Base-by-base conservation (phyloP, 169 alveolate genomes). In the Eimeria sp. region DNA sequence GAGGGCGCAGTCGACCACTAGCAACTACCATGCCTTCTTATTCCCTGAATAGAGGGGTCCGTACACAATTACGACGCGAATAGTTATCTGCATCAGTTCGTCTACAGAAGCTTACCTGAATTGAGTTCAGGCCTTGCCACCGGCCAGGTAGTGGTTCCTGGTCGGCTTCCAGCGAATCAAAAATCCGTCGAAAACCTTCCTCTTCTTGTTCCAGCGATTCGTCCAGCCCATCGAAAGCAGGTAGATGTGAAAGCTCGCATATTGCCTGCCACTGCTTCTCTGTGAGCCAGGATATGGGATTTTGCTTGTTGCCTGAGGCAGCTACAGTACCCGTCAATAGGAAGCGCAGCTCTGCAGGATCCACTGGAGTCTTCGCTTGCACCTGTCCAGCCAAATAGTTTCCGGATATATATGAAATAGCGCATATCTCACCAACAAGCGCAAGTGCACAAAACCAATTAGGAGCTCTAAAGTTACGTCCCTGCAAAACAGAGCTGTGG, bases 311-410 rank as follows among this genome's bases (percentile, higher is more conserved):
- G 22, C 97, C 98, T 88, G 98, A 97, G 47, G 98, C 97, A 76
- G 98, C 99, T 70, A 99, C 99, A 14, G 98, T 96, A 4, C 99
- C 99, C 30, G 99, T 98, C 89, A 98, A 97, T 82, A 98, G 98
- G 92, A 98, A 98, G 87, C 99, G 98, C 98, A 99, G 98, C 97
- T 98, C 99, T 4, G 97, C 97, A 73, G 96, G 98, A 92, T 99
- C 99, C 27, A 88, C 94, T 5, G 96, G 96, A 30, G 82, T 61
- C 47, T 83, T 82, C 10, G 92, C 89, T 76, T 86, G 97, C 72
- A 88, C 80, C 95, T 86, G 95, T 86, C n/a, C 78, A 87, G 47
- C 67, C 76, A 54, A 83, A 83, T 14, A n/a, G 5, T 57, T 27
- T 16, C 4, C 7, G 76, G 58, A 61, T 27, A 22, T 16, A 4